Base-by-base conservation (phyloP, 306 rosid genomes). In the Corylus americana region DNA sequence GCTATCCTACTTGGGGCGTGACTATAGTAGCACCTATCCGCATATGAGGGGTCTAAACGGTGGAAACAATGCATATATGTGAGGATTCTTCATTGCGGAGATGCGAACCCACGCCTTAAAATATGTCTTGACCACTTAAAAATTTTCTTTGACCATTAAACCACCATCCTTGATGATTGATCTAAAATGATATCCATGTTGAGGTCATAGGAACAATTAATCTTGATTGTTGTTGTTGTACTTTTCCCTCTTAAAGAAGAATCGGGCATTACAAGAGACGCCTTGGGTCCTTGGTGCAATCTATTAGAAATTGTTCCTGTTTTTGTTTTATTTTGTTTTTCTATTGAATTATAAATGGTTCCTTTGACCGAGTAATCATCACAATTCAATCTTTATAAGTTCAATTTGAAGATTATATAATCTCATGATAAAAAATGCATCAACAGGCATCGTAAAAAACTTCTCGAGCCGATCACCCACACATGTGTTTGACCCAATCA, bases 401-500 rank as follows among this genome's bases (percentile, higher is more conserved):
- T 74, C 78, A 45, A 69, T 77, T 9, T 58, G 47, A 82, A 78
- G 70, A 73, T 64, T 76, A 51, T 54, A 51, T 9, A 6, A 3
- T 51, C 18, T 70, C 22, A 27, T 63, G 62, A 76, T 83, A 78
- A 22, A 82, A 85, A 31, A 54, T 68, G 79, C 74, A 70, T 45
- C 77, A 77, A 54, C 74, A 61, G 35, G 18, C 1, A 70, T 18
- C 18, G 5, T 44, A 4, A 69, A 70, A 22, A 1, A 11, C 81
- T 83, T 87, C 92, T 93, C 85, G 94, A 90, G 98, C 94, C 63
- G 42, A 82, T 86, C 82, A 90, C 89, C 83, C 51, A 61, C n/a
- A 68, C 11, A 55, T n/a, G 50, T 25, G 45, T 71, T 87, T 85
- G 89, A 88, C 89, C 79, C 77, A 75, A 90, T 87, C 73, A 86